phyloP scores from a whole-genome alignment of 2,329 filamentous ascomycete genomes.

The Periconia macrospinosa region DNA sequence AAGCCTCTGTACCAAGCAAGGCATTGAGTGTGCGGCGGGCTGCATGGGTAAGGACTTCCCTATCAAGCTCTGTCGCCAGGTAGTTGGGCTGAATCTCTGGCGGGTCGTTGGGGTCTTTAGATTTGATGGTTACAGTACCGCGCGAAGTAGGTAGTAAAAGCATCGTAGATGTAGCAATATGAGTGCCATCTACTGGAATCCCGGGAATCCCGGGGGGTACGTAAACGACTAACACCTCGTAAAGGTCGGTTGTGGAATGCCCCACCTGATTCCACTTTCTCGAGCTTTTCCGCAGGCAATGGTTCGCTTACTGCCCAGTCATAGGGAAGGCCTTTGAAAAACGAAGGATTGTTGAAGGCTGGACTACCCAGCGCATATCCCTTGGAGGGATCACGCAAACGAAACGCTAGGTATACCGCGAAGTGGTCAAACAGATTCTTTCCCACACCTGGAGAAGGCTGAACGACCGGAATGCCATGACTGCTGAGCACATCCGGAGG shows the following conservation, averaged over 20 bases:
- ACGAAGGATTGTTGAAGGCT: not conserved
- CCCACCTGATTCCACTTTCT: not conserved
- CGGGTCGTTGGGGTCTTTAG: constrained; percentile 8
- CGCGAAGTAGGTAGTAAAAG: constrained; percentile 15
- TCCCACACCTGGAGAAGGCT: constrained; percentile 15
- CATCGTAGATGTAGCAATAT: constrained; percentile 14
- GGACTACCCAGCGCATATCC: constrained; percentile 3
- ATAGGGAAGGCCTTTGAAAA: constrained; percentile 6
- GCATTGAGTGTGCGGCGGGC: constrained; percentile 9
- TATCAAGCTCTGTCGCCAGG: constrained; percentile 13
- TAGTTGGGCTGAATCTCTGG: constrained; percentile 13
- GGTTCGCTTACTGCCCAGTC: constrained; percentile 7
- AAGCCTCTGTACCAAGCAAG: constrained; percentile 1
- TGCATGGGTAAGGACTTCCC: constrained; percentile 6
- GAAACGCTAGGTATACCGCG: constrained; percentile 6
- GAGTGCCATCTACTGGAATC: constrained; percentile 16
- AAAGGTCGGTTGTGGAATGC: not conserved
- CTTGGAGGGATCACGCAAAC: constrained; percentile 3
- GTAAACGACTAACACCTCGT: constrained; percentile 7
- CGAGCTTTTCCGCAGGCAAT: not conserved
- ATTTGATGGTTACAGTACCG: constrained; percentile 15
- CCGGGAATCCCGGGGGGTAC: constrained; percentile 10
- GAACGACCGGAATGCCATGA: constrained; percentile 7
- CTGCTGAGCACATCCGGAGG: constrained; percentile 8
- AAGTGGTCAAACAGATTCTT: constrained; percentile 17